These are phyloP conservation scores for Cercospora sp. DNA, from an alignment of 2,329 filamentous ascomycete genomes.

Conservation along the genomic window DNA sequence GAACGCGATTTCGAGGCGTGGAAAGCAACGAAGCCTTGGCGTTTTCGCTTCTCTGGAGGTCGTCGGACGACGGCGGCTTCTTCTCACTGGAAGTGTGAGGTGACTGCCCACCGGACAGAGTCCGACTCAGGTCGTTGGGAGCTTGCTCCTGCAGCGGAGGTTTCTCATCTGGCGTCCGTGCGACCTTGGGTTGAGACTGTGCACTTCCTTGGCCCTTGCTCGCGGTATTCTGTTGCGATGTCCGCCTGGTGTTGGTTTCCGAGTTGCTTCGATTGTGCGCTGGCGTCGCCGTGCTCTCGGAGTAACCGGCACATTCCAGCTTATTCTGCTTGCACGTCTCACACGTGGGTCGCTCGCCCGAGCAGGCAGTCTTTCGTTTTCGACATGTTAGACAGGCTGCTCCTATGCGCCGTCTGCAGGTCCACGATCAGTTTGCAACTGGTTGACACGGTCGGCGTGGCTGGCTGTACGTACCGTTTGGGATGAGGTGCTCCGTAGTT, in stretches of 20 bases:
- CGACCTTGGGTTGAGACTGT: neutral
- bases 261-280: slow-evolving; percentile 22
- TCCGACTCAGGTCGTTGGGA: slow-evolving; percentile 16
- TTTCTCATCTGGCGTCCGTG: slow-evolving; percentile 2
- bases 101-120: slow-evolving; percentile 18
- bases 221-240: slow-evolving; percentile 9
- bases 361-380: slow-evolving; percentile 53
- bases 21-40: slow-evolving; percentile 33
- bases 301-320: slow-evolving; percentile 50
- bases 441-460: neutral
- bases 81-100: slow-evolving; percentile 15
- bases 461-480: slow-evolving; percentile 51
- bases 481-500: slow-evolving; percentile 78
- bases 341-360: slow-evolving; percentile 47
- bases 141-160: neutral
- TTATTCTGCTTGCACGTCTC: slow-evolving; percentile 51
- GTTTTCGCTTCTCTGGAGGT: slow-evolving; percentile 15
- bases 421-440: neutral
- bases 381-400: slow-evolving; percentile 60
- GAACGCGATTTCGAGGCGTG: slow-evolving; percentile 51
- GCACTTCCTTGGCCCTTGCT: slow-evolving; percentile 2
- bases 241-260: slow-evolving; percentile 16
- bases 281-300: slow-evolving; percentile 34
- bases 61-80: slow-evolving; percentile 13
- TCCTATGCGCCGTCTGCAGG: slow-evolving; percentile 67